phyloP scores from a whole-genome alignment of 2,329 filamentous ascomycete genomes.

The Nannizziopsis barbatae region DNA sequence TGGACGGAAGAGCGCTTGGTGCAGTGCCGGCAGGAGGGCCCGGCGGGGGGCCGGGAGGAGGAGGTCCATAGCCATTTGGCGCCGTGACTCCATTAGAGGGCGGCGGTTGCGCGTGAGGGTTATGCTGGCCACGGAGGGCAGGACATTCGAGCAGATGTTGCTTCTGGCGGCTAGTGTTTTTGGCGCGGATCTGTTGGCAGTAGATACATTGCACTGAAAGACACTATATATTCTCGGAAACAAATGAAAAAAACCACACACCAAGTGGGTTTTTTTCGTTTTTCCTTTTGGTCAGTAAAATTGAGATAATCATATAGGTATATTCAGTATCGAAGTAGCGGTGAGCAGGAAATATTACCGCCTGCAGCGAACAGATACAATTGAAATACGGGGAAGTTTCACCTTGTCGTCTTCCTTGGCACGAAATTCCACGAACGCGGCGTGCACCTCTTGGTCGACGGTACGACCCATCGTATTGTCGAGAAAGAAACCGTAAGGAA shows the following conservation, averaged over 20 bases:
- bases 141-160: constrained; percentile 42
- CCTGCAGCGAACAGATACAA: constrained; percentile 16
- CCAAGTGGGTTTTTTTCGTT: constrained; percentile 15
- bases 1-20: constrained; percentile 29
- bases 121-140: constrained; percentile 37
- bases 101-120: constrained; percentile 32
- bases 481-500: constrained; percentile 14
- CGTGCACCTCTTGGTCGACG: constrained; percentile 43
- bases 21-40: constrained; percentile 23
- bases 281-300: too few relatives aligned
- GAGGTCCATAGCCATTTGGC: constrained; percentile 35
- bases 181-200: constrained; percentile 43
- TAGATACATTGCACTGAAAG: constrained; percentile 45
- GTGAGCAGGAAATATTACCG: constrained; percentile 31
- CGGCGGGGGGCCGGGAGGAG: constrained; percentile 29
- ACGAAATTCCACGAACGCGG: constrained; percentile 44
- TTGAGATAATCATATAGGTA: constrained; percentile 23
- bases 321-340: constrained; percentile 9
- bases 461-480: constrained; percentile 38
- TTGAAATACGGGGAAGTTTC: constrained; percentile 25
- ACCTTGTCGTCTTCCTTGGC: constrained; percentile 44
- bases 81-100: constrained; percentile 32
- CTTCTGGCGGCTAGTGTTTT: constrained; percentile 44
- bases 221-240: constrained; percentile 27
- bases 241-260: background rate